Conservation (phyloP, 1,284 basidiomycete species). For the Sporisorium iseilematis-ciliati region DNA sequence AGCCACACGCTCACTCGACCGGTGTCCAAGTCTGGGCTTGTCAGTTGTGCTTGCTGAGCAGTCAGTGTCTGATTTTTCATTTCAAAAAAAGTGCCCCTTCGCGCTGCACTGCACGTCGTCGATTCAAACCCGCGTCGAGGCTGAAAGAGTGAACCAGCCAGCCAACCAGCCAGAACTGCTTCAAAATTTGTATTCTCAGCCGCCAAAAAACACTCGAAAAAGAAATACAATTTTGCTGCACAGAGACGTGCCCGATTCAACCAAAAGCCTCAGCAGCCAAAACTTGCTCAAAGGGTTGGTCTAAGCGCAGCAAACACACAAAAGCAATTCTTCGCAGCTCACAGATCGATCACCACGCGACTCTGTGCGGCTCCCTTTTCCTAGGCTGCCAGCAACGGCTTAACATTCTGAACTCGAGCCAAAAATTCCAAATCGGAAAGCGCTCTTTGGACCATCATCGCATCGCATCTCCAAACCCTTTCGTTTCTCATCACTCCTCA, state of each 20-base stretch:
- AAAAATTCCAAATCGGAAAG: background rate
- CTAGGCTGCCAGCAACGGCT: background rate
- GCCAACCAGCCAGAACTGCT: background rate
- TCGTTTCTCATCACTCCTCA: background rate
- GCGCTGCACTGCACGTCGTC: conserved; percentile 13
- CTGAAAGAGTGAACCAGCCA: conserved; percentile 6
- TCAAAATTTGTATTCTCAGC: conserved; percentile 6
- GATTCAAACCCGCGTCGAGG: conserved; percentile 13
- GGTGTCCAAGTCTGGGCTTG: background rate
- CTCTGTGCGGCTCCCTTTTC: too few species aligned
- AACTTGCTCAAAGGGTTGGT: conserved; percentile 6
- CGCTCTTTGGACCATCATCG: conserved; percentile 15
- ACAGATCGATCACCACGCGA: conserved; percentile 20
- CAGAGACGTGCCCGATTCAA: conserved; percentile 1
- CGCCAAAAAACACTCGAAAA: background rate
- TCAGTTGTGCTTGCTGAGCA: background rate
- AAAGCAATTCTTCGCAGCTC: conserved; percentile 4
- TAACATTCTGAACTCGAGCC: conserved; percentile 14
- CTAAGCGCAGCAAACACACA: conserved; percentile 16
- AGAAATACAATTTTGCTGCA: too few species aligned
- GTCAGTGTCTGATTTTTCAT: background rate
- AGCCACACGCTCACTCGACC: too few species aligned
- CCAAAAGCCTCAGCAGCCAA: too few species aligned
- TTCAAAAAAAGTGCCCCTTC: background rate
- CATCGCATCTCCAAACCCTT: conserved; percentile 15